These are phyloP conservation scores for Aspergillus nidulans DNA, from an alignment of 495 filamentous ascomycete species.

Conservation along the genomic window DNA sequence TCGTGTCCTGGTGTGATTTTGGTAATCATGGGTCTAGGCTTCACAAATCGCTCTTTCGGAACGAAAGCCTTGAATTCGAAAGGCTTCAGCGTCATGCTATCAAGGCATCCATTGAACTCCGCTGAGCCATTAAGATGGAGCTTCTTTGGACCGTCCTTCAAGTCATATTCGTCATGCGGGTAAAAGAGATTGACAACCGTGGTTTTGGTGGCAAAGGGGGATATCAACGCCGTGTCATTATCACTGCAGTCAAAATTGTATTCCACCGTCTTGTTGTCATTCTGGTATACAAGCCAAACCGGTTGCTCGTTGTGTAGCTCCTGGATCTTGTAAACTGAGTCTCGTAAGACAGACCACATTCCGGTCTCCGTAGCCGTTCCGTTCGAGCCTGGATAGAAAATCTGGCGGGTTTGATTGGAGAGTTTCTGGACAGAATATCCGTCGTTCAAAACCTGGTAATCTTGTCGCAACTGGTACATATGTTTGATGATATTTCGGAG, in stretches of 20 bases:
- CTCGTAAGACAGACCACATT: slow-evolving; percentile 62
- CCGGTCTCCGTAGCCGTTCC: slow-evolving; percentile 57
- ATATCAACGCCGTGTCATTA: slow-evolving; percentile 44
- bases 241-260: slow-evolving; percentile 60
- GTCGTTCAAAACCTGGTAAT: slow-evolving; percentile 59
- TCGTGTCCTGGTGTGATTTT: slow-evolving; percentile 64
- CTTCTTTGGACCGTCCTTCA: slow-evolving; percentile 36
- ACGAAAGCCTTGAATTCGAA: slow-evolving; percentile 65
- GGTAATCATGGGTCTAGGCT: slow-evolving; percentile 62
- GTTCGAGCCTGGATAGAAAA: slow-evolving; percentile 51
- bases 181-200: slow-evolving; percentile 66
- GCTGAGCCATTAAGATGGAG: slow-evolving; percentile 42
- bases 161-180: slow-evolving; percentile 53
- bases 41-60: slow-evolving; percentile 43
- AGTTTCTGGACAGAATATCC: slow-evolving; percentile 58
- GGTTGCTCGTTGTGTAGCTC: slow-evolving; percentile 51
- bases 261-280: slow-evolving; percentile 50
- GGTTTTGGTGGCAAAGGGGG: slow-evolving; percentile 53
- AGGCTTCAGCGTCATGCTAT: slow-evolving; percentile 46
- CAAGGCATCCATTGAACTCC: slow-evolving; percentile 54
- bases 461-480: slow-evolving; percentile 59
- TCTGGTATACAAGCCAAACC: slow-evolving; percentile 66
- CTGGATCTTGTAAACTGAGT: slow-evolving; percentile 46
- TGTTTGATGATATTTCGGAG: slow-evolving; percentile 63
- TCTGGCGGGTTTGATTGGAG: slow-evolving; percentile 52